These are phyloP conservation scores for Podospora pseudopauciseta DNA, from an alignment of 495 filamentous ascomycete genomes.

Conservation along the genomic window DNA sequence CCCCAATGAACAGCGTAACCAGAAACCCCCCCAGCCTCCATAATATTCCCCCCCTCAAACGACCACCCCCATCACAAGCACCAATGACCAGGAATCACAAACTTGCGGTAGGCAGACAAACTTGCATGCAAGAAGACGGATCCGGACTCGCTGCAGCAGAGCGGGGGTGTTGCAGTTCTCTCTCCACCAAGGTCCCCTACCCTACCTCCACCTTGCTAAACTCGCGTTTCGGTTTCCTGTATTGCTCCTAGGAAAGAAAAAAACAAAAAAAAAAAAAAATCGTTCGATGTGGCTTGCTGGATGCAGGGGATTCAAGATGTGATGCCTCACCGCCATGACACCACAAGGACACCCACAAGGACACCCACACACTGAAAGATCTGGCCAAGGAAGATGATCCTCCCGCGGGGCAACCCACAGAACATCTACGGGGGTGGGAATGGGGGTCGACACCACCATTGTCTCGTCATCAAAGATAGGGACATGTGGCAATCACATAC, in stretches of 20 bases:
- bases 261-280: neutral
- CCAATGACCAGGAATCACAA: too few species aligned
- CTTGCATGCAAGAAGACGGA: neutral
- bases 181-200: neutral
- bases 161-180: neutral
- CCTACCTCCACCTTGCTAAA: neutral
- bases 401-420: neutral
- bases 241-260: neutral
- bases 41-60: too few species aligned
- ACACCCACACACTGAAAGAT: neutral
- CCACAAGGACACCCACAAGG: neutral
- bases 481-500: neutral
- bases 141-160: neutral
- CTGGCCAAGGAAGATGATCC: neutral
- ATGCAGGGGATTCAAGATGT: neutral
- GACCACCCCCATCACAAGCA: too few species aligned
- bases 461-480: neutral
- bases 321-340: neutral
- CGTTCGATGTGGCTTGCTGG: neutral
- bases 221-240: neutral
- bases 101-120: neutral
- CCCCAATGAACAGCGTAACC: too few species aligned
- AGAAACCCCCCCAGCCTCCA: too few species aligned
- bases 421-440: neutral
- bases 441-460: neutral